A percentile compares a stretch with the other conserved stretches of the same genome.
phyloP scores from a whole-genome alignment of 2,329 filamentous ascomycete genomes.

The Fonsecaea multimorphosa region DNA sequence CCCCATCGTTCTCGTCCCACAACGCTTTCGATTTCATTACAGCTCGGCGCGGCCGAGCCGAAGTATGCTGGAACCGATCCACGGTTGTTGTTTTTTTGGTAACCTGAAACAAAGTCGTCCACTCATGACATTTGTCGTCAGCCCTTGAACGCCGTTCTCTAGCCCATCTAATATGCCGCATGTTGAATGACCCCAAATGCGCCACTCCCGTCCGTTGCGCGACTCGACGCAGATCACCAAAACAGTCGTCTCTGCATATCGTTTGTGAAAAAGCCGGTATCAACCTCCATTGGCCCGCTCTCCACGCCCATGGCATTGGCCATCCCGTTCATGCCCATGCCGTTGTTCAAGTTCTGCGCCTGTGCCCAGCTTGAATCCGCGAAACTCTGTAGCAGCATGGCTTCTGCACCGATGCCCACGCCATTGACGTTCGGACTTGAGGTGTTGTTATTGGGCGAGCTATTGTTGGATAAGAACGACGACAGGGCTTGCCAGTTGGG shows the following conservation, averaged over 20 bases:
- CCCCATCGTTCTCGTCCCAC: background rate
- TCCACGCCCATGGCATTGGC: slow-evolving; percentile 18
- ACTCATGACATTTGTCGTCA: background rate
- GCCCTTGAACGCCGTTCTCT: background rate
- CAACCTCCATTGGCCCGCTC: slow-evolving; percentile 30
- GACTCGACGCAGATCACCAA: slow-evolving; percentile 19
- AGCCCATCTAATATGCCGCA: background rate
- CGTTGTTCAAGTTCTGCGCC: slow-evolving; percentile 23
- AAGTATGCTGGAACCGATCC: background rate
- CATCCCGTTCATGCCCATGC: slow-evolving; percentile 15
- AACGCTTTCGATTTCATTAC: background rate
- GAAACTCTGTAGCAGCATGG: slow-evolving; percentile 31
- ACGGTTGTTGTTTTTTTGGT: background rate
- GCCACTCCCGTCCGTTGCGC: background rate
- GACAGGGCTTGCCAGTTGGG: slow-evolving; percentile 28
- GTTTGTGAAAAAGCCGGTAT: slow-evolving; percentile 33
- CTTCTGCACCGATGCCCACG: slow-evolving; percentile 29
- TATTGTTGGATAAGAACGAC: slow-evolving; percentile 24
- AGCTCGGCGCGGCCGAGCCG: background rate
- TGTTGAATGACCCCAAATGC: background rate
- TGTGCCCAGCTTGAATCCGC: slow-evolving; percentile 34
- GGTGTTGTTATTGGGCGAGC: slow-evolving; percentile 15
- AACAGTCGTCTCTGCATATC: slow-evolving; percentile 35
- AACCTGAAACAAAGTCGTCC: background rate
- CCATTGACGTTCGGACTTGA: slow-evolving; percentile 15